Evolutionary conservation across 768 basidiomycete genomes (phyloP).

Genomic region (Lyophyllum semitale): DNA sequence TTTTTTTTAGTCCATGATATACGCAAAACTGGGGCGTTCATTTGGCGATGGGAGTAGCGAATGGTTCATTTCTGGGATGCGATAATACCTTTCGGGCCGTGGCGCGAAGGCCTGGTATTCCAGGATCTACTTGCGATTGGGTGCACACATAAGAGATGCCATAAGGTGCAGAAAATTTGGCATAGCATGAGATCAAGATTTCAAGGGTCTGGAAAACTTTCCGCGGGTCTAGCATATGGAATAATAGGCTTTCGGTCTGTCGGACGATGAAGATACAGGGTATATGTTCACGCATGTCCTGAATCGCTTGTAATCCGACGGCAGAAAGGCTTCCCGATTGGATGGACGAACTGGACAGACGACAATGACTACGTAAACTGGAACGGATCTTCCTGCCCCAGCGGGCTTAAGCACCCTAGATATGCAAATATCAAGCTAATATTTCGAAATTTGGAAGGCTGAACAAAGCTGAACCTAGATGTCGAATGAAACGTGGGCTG

Average conservation of each 20-base stretch:
- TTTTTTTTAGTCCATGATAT: slow-evolving; percentile 9
- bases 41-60: neutral
- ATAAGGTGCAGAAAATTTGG: neutral
- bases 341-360: neutral
- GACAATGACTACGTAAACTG: slow-evolving; percentile 6
- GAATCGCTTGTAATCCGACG: neutral
- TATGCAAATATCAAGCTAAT: neutral
- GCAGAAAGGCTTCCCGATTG: neutral
- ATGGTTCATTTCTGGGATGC: neutral
- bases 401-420: neutral
- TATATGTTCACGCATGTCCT: neutral
- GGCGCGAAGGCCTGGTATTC: neutral
- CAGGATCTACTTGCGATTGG: neutral
- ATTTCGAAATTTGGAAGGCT: neutral
- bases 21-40: slow-evolving; percentile 6
- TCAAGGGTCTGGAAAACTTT: neutral
- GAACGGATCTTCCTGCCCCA: slow-evolving; percentile 3
- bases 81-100: neutral
- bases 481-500: neutral
- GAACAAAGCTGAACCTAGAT: neutral
- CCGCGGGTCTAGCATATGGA: neutral
- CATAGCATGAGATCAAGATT: neutral
- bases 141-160: neutral
- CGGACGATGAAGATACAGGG: neutral
- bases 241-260: neutral